phyloP scores from a whole-genome alignment of 306 rosid species.

The Sindora glabra region DNA sequence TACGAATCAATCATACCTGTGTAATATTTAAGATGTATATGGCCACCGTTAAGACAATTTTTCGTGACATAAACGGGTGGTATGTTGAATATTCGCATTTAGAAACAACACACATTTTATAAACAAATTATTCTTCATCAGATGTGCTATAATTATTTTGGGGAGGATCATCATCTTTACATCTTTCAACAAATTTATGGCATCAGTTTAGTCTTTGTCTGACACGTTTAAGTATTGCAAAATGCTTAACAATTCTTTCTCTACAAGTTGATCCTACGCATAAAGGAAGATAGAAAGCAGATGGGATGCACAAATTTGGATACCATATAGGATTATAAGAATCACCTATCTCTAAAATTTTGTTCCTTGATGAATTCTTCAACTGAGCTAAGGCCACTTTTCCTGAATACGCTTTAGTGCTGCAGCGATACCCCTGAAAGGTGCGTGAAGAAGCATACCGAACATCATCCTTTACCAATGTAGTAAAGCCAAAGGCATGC shows the following conservation, averaged over 20 bases:
- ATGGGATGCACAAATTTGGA: constrained; percentile 1
- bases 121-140: background rate
- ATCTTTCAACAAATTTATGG: constrained; percentile 9
- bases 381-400: constrained; percentile 54
- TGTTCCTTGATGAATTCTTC: constrained; percentile 77
- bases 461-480: constrained; percentile 6
- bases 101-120: no score
- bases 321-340: constrained; percentile 7
- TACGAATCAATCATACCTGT: no score
- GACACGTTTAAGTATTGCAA: background rate
- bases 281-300: constrained; percentile 3
- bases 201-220: background rate
- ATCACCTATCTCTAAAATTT: constrained; percentile 70
- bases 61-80: background rate
- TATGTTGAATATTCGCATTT: background rate
- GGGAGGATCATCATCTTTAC: background rate
- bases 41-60: background rate
- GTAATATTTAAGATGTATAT: no score
- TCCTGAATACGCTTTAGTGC: constrained; percentile 59
- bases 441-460: constrained; percentile 1
- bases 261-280: background rate
- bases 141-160: background rate
- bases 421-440: constrained; percentile 68
- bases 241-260: background rate
- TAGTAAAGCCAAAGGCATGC: background rate